Evolutionary conservation across 225 moss, liverwort and hornwort species (phyloP).

Genomic region (Lunularia cruciata): DNA sequence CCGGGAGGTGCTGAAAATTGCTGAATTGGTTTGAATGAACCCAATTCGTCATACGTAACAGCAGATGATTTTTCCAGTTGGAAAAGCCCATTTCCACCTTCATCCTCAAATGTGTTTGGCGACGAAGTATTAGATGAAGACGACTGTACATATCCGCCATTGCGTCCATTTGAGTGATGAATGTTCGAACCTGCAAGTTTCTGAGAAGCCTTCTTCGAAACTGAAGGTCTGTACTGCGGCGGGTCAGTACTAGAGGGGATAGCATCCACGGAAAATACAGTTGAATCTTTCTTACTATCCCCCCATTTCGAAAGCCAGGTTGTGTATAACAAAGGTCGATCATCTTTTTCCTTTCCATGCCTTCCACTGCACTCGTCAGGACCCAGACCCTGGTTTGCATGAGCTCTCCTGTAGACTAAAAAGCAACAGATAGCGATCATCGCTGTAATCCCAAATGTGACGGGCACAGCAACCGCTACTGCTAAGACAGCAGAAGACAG

Average conservation of each 20-base stretch:
- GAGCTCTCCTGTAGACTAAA: conserved; percentile 26
- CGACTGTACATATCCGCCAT: conserved; percentile 17
- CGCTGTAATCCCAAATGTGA: conserved; percentile 40
- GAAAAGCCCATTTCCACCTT: not conserved
- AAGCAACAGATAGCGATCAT: conserved; percentile 36
- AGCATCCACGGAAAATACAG: conserved; percentile 43
- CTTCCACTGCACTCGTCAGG: conserved; percentile 23
- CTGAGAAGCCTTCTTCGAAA: not conserved
- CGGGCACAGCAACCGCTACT: conserved; percentile 44
- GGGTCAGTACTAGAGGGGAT: conserved; percentile 31
- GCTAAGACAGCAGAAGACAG: conserved; percentile 21
- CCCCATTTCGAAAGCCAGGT: conserved; percentile 40
- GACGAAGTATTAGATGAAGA: conserved; percentile 12
- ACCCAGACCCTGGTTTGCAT: not conserved
- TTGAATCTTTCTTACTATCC: conserved; percentile 45
- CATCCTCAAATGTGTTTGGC: not conserved
- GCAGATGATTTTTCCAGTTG: conserved; percentile 1
- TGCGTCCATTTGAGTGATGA: conserved; percentile 7
- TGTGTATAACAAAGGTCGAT: conserved; percentile 39
- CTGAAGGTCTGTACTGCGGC: conserved; percentile 3
- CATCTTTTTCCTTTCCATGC: conserved; percentile 40
- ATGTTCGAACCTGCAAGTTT: conserved; percentile 5
- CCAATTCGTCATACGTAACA: not conserved
- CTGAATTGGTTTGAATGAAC: conserved; percentile 7
- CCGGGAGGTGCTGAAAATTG: conserved; percentile 19